Evolutionary conservation across 2,329 filamentous ascomycete species (phyloP), one percentile per base, ranked within the genome.

Genomic region (Mycogone perniciosa): DNA sequence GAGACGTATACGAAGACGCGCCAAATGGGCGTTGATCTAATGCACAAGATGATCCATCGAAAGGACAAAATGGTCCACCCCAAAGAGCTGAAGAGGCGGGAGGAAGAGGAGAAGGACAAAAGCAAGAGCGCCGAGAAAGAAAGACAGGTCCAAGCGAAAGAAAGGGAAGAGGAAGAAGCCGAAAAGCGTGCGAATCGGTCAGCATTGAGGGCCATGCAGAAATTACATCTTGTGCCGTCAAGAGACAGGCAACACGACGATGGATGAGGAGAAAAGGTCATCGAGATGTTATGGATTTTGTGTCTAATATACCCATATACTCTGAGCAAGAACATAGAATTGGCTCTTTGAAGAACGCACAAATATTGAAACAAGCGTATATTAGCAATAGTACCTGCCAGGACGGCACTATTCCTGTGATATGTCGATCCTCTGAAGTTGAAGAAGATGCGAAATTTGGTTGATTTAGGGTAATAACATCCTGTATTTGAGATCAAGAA

Each of bases 1-100:
- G 90, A 96, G 71, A 79, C 83, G 10, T 96, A 95, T 62, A 70
- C 85, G 45, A 83, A 83, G 60, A 85, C 84, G 9, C 81, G 84
- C 45, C 74, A 75, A 51, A 83, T 83, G 62, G 76, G 85, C 33
- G 87, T 86, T 68, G 67, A 71, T 42, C 58, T 76, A 8, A 62
- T 71, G 30, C 52, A 71, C 50, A 79, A 77, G 53, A 59, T 80
- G 35, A 67, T 74, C 29, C 72, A 78, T 33, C 66, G 74, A 30
- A 76, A 81, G 52, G 81, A 82, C 50, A 84, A 82, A 60, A 62
- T 85, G 6, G 56, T 86, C 2, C 72, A 79, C 37, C 84, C 84
- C 0, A 81, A 85, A 53, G 78, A 81, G 61, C 75, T 76, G 48
- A 73, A 69, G 41, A 70, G 71, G 54, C 71, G 69, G 46, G 79